Base-by-base conservation (phyloP, 164 flowering plant species). In the Paratinospora sagittata region DNA sequence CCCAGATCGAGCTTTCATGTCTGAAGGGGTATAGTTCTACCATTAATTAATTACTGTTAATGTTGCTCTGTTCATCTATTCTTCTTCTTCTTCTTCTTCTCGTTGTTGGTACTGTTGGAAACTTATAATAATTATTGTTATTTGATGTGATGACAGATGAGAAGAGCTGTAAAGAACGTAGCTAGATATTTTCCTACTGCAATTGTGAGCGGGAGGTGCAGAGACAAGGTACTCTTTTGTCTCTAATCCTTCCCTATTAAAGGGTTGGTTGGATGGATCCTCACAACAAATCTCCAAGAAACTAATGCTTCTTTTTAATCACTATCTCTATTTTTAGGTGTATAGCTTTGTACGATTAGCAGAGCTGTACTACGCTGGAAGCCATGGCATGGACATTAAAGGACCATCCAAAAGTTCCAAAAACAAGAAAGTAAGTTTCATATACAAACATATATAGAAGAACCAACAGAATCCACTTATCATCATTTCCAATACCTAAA, bases 361-460 rank as follows among this genome's bases (percentile, higher is more conserved):
- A 39, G 96, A 88, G 77, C 79, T 93, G 27, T 90, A 87, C 77
- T 93, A 93, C 65, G 98, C 98, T 3, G 98, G 97, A 1, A 93
- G 98, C 72, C 98, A 93, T 78, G 98, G 98, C 3, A 93, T 93
- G 98, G 98, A 93, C 87, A 93, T 93, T 62, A 85, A 79, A 75
- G 97, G 92, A 66, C 98, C 98, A 69, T 69, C 86, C 58, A 84
- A 81, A 78, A 78, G 77, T 62, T 73, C 27, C 62, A 78, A 80
- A 72, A 76, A 82, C 78, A 79, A 76, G 52, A 85, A 84, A 72
- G 88, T 84, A 58, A 76, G 82, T 65, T 2, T 2, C 24, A 52
- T 19, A 52, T 3, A 16, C 57, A 49, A 19, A 49, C 43, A 39
- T n/a, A n/a, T n/a, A n/a, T n/a, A n/a, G 0, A 3, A 24, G 27